Conservation (phyloP, 768 basidiomycete genomes). For the Lactifluus rugatus region DNA sequence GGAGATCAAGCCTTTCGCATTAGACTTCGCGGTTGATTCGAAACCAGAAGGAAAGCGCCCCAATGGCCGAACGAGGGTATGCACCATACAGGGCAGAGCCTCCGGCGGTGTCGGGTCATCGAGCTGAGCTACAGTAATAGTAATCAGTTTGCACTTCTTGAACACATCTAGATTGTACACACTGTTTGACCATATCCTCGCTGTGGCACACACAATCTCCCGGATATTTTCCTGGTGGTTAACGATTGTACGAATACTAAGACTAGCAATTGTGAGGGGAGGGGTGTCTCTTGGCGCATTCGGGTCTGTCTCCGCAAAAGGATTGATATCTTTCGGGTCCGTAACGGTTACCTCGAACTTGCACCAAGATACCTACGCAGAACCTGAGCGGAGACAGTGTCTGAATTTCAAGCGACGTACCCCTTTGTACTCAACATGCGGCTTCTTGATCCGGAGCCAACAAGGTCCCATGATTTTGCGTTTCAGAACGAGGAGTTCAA, state of each 20-base stretch:
- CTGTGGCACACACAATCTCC: constrained; percentile 83
- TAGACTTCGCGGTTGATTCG: constrained; percentile 54
- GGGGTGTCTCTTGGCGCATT: constrained; percentile 71
- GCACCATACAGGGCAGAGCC: constrained; percentile 66
- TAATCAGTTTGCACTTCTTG: neutral
- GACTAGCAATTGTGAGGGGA: constrained; percentile 82
- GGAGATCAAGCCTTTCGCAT: constrained; percentile 57
- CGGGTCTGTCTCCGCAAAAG: constrained; percentile 63
- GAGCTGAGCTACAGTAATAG: constrained; percentile 50
- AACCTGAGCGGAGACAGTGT: neutral
- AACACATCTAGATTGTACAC: constrained; percentile 20
- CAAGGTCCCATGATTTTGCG: constrained; percentile 99
- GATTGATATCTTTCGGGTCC: constrained; percentile 83
- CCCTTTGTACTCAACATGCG: constrained; percentile 64
- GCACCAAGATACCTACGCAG: constrained; percentile 84
- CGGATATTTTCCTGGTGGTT: constrained; percentile 91
- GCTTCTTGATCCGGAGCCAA: constrained; percentile 82
- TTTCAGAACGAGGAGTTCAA: constrained; percentile 88
- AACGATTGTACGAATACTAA: constrained; percentile 81
- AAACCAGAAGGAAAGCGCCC: constrained; percentile 81
- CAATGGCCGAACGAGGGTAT: constrained; percentile 85
- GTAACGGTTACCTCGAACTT: constrained; percentile 79
- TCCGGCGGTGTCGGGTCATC: constrained; percentile 92
- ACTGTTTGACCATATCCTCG: constrained; percentile 76
- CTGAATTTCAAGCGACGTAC: constrained; percentile 36